Base-by-base conservation (phyloP, 1,284 basidiomycete species). In the Ustilago sp. region DNA sequence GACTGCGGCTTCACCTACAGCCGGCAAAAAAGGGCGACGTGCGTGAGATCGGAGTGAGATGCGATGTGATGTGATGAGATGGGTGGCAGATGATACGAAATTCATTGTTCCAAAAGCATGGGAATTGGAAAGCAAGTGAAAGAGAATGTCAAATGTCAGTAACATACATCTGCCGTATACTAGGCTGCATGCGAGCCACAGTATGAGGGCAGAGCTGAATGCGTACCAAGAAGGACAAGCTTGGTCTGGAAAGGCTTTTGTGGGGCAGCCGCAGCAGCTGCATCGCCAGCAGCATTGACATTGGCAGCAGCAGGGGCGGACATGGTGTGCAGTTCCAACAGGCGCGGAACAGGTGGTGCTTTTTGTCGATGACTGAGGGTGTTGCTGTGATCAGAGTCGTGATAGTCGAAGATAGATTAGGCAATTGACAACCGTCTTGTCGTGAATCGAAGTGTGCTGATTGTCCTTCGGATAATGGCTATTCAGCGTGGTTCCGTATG, bases 1-100 rank as follows among this genome's bases (percentile, higher is more conserved):
- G 63, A 99, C 97, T 66, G 97, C 96, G 71, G 96, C 95, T 89
- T 99, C 97, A 81, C 96, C 94, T 96, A 60, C 15, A 28, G 17
- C n/a, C 31, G 5, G 28, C 35, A 45, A 45, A 8, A 7, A 45
- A 7, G 11, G 43, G 19, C 17, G n/a, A 8, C n/a, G 43, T 12
- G 39, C 15, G 39, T 15, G 13, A n/a, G 43, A 45, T 45, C 17
- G 43, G n/a, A 11, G 43, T 8, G 43, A 11, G 43, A 45, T 19
- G n/a, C 43, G 43, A 45, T 45, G 43, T 19, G n/a, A 19, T 45
- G n/a, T 45, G n/a, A 45, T 45, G 43, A 28, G 23, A 28, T 28
- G 23, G 43, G 4, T 17, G 15, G 13, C 13, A 17, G 15, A 41
- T 41, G 6, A 17, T 7, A 15, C 17, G 39, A 17, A 17, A 15